These are phyloP conservation scores for Metschnikowia dekortorum DNA, from an alignment of 805 yeast genomes.

Conservation along the genomic window DNA sequence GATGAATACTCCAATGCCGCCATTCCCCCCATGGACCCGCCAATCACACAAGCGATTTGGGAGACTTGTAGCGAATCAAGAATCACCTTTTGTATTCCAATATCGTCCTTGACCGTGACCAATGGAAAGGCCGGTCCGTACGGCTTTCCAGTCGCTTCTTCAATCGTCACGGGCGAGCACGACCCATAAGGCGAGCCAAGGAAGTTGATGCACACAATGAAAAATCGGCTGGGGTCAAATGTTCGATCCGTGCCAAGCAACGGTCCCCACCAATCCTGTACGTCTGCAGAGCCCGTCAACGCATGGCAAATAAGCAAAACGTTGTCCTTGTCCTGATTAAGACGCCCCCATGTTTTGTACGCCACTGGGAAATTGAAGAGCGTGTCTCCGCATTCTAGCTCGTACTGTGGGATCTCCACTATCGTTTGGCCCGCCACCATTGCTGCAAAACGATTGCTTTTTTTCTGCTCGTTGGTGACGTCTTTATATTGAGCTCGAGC, in stretches of 20 bases:
- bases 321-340: conserved; percentile 66
- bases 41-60: conserved; percentile 78
- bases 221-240: conserved; percentile 85
- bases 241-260: conserved; percentile 79
- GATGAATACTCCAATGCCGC: conserved; percentile 79
- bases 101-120: conserved; percentile 91
- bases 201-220: conserved; percentile 85
- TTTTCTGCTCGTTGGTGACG: conserved; percentile 42
- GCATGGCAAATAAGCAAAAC: conserved; percentile 94
- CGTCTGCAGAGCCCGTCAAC: conserved; percentile 91
- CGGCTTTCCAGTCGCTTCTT: conserved; percentile 65
- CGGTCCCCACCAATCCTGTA: conserved; percentile 99
- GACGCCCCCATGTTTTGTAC: conserved; percentile 90
- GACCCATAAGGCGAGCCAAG: conserved; percentile 96
- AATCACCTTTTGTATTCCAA: conserved; percentile 68
- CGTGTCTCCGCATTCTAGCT: conserved; percentile 77
- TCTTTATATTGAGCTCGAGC: conserved; percentile 24
- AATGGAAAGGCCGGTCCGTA: conserved; percentile 96
- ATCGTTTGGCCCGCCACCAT: conserved; percentile 75
- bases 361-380: conserved; percentile 82
- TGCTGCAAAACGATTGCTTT: conserved; percentile 61
- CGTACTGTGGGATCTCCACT: conserved; percentile 68
- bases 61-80: conserved; percentile 78
- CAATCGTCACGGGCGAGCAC: conserved; percentile 83
- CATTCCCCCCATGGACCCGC: conserved; percentile 99